Base-by-base conservation (phyloP, 148 eudicot genomes). In the Nyssa sinensis region DNA sequence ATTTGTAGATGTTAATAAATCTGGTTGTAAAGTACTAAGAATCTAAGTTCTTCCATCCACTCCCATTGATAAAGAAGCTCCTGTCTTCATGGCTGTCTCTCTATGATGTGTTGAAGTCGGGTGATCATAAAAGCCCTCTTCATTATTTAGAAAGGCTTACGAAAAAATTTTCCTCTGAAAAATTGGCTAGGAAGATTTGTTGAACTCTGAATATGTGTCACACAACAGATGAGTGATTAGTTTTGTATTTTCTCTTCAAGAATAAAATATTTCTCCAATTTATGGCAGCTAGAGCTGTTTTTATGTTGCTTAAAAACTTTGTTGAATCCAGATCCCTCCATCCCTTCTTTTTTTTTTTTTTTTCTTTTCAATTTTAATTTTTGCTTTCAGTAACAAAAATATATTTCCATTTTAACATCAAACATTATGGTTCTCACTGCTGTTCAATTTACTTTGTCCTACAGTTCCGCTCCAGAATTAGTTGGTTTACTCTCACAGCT, bases 381-480 rank as follows among this genome's bases (percentile, higher is more conserved):
- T 59, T 5, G 16, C 25, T 58, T 59, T 58, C 4, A 16, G 21
- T 71, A 41, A 72, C 66, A 8, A 3, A 7, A 24, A 1, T 58
- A 16, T 17, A 33, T 23, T 37, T 17, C 30, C 21, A 5, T 55
- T n/a, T n/a, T 55, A 19, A n/a, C 19, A 1, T 17, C 21, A 5
- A 4, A 32, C 34, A 14, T 71, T 71, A 71, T 64, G 41, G 44
- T 71, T 75, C n/a, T 67, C 37, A 75, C 61, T 68, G 59, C 14
- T 44, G 29, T 30, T 4, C 32, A 27, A 61, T 30, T 13, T 35
- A 58, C 16, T 16, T 64, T 58, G 51, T 59, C 55, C 58, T 82
- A 78, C 86, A 95, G 98, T 75, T 90, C 91, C 81, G 96, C 96
- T 59, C 98, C 98, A 30, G 98, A 95, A 77, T 79, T 95, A 78